Evolutionary conservation across 345 rosid genomes (phyloP), one percentile per base, ranked within the genome.

Genomic region (Salix brachista): DNA sequence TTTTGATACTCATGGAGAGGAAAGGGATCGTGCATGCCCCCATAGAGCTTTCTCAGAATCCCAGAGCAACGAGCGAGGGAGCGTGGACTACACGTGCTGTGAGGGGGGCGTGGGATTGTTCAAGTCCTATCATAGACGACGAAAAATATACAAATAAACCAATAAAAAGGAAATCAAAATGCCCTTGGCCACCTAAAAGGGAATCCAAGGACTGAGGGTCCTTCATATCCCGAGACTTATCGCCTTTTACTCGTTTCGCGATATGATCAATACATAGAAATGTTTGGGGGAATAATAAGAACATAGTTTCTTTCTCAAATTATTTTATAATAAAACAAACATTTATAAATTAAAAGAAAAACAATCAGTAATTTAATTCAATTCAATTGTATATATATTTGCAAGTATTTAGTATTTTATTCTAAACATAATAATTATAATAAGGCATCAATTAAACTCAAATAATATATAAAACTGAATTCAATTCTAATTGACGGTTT

Each of bases 191-290:
- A 78, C 81, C 68, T 21, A 32, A 50, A 78, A 67, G 73, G 74
- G 81, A 2, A 78, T 78, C 81, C 81, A 73, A 78, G 69, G 81
- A 60, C 76, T 67, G 73, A 32, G 69, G 77, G 67, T 73, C 73
- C 25, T 67, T 8, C 60, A 12, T 39, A 2, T 26, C 2, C 26
- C 18, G 56, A 5, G 6, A 69, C 26, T 19, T 76, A 6, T 69
- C 73, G 58, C 4, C 71, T 36, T 67, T 12, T 34, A 8, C 23
- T 67, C 25, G 23, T 78, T 2, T 73, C 69, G 28, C 72, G 62
- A 78, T 34, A 71, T 42, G 8, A 64, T 9, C 23, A 66, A 56
- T 11, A 10, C 9, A 25, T 56, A 5, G 62, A n/a, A 21, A 8
- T 34, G 36, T 34, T 4, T 34, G 6, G 5, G 36, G 36, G 36